Evolutionary conservation across 1,284 basidiomycete species (phyloP).

Genomic region (Ustilago trichophora): DNA sequence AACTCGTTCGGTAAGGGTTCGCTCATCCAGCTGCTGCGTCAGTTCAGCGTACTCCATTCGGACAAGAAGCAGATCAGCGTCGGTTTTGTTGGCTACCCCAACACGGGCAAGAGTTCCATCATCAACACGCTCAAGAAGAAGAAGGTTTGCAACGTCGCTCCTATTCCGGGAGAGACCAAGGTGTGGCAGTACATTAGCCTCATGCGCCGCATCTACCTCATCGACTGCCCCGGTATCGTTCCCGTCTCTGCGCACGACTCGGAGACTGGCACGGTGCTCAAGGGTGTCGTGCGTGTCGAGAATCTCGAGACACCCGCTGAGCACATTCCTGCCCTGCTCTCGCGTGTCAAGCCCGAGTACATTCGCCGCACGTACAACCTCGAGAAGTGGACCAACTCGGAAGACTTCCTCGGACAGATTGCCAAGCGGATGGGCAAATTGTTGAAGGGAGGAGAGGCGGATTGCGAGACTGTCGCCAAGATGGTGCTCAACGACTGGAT

Average conservation of each 20-base stretch:
- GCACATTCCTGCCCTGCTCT: constrained; percentile 87
- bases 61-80: constrained; percentile 99
- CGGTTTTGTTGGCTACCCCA: constrained; percentile 97
- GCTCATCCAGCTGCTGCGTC: constrained; percentile 93
- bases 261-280: constrained; percentile 91
- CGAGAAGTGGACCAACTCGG: constrained; percentile 71
- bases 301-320: constrained; percentile 92
- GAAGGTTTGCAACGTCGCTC: constrained; percentile 96
- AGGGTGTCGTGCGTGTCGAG: constrained; percentile 96
- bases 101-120: constrained; percentile 95
- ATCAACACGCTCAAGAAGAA: constrained; percentile 99
- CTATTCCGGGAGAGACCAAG: constrained; percentile 98
- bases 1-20: constrained; percentile 99
- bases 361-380: constrained; percentile 83
- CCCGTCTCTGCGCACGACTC: constrained; percentile 89
- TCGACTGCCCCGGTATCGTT: constrained; percentile 98
- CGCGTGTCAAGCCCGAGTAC: constrained; percentile 90
- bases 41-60: constrained; percentile 95
- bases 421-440: constrained; percentile 91
- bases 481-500: constrained; percentile 98
- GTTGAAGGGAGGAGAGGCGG: constrained; percentile 92
- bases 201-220: constrained; percentile 94
- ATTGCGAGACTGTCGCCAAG: constrained; percentile 90
- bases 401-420: constrained; percentile 83
- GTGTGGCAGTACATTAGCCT: constrained; percentile 99